Evolutionary conservation across 1,139 yeast genomes (phyloP).

Genomic region (Insectozyma bohioensis): DNA sequence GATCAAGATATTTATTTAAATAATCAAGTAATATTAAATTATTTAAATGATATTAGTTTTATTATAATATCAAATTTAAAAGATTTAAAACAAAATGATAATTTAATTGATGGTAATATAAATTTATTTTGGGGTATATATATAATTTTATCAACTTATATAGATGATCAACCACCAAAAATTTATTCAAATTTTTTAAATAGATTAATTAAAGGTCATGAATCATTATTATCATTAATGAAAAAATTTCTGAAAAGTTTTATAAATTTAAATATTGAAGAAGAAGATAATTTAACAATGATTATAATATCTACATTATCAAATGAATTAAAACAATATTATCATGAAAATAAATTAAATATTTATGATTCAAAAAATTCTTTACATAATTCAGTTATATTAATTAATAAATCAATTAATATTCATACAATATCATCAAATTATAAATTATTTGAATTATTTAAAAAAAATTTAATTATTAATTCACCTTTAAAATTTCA

Average conservation of each 20-base stretch:
- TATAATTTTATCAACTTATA: conserved; percentile 38
- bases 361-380: conserved; percentile 40
- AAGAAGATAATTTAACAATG: conserved; percentile 30
- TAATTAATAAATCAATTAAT: conserved; percentile 44
- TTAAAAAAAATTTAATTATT: conserved; percentile 43
- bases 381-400: conserved; percentile 48
- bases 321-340: conserved; percentile 41
- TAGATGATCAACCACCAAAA: conserved; percentile 39
- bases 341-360: conserved; percentile 14
- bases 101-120: conserved; percentile 23
- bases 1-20: conserved; percentile 21
- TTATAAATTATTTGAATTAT: conserved; percentile 27
- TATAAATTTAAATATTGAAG: conserved; percentile 18
- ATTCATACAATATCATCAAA: conserved; percentile 9
- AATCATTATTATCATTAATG: conserved; percentile 22
- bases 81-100: conserved; percentile 17
- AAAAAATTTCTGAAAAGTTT: conserved; percentile 28
- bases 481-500: conserved; percentile 45
- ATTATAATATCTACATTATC: conserved; percentile 37
- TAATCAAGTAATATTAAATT: conserved; percentile 41
- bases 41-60: conserved; percentile 45
- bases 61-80: conserved; percentile 29
- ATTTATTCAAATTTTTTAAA: conserved; percentile 32
- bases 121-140: conserved; percentile 47
- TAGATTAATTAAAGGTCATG: conserved; percentile 21